Evolutionary conservation across 2,329 filamentous ascomycete genomes (phyloP).

Genomic region (Thelonectria discophora): DNA sequence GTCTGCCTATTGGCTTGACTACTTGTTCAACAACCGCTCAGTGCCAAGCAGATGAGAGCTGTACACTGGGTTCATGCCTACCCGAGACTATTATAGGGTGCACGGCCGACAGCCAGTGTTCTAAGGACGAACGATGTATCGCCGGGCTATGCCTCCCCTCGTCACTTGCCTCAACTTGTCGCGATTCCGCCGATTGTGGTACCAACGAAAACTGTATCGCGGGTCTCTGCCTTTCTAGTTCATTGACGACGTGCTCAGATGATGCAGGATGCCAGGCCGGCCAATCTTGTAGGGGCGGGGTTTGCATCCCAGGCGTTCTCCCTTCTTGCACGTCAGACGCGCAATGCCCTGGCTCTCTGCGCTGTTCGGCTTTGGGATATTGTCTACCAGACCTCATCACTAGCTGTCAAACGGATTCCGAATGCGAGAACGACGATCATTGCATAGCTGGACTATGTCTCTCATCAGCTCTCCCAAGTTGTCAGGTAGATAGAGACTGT

Average conservation of each 20-base stretch:
- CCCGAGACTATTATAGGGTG: neutral
- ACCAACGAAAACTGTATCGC: neutral
- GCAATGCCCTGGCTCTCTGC: too few species aligned
- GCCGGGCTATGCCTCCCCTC: neutral
- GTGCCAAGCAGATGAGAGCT: neutral
- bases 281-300: neutral
- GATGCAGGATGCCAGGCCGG: constrained; percentile 1
- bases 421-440: neutral
- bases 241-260: neutral
- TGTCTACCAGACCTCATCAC: too few species aligned
- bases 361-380: too few species aligned
- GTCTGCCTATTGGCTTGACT: neutral
- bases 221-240: constrained; percentile 11
- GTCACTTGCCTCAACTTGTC: neutral
- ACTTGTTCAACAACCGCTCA: neutral
- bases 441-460: constrained; percentile 12
- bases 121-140: neutral
- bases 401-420: too few species aligned
- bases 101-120: neutral
- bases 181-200: neutral
- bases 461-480: neutral
- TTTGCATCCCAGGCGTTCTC: too few species aligned
- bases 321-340: too few species aligned
- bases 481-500: neutral
- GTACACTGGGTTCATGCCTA: neutral